Conservation (phyloP, 169 alveolate species). For the Plasmodium gallinaceum region DNA sequence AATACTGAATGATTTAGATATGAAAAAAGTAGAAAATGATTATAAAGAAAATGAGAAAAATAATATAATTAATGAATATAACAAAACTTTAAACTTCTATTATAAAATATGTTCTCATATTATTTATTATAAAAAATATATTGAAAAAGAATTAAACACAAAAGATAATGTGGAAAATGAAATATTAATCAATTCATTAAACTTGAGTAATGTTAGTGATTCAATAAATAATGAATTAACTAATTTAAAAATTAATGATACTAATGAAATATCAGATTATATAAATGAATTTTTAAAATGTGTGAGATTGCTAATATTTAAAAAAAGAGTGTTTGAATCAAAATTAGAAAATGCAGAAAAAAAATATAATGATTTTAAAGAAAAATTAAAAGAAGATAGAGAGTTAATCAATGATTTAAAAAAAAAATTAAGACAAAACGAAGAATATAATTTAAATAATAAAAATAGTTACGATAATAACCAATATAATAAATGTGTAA, state of each 20-base stretch:
- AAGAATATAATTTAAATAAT: slow-evolving; percentile 13
- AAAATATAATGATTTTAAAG: slow-evolving; percentile 54
- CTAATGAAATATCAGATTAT: slow-evolving; percentile 37
- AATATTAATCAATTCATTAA: not conserved
- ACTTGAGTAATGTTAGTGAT: slow-evolving; percentile 1
- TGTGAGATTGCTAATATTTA: slow-evolving; percentile 39
- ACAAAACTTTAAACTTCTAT: slow-evolving; percentile 30
- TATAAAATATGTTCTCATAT: slow-evolving; percentile 61
- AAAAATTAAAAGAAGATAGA: slow-evolving; percentile 59
- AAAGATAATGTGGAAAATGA: not conserved
- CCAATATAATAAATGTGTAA: not conserved
- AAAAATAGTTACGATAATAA: not conserved
- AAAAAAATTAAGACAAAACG: slow-evolving; percentile 61
- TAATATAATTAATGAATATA: slow-evolving; percentile 32
- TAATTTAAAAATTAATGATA: slow-evolving; percentile 20
- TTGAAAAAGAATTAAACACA: slow-evolving; percentile 38
- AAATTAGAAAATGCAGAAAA: slow-evolving; percentile 59
- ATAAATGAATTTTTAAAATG: slow-evolving; percentile 56
- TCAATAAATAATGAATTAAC: not conserved
- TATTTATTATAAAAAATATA: slow-evolving; percentile 45
- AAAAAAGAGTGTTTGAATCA: slow-evolving; percentile 51
- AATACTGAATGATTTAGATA: slow-evolving; percentile 32
- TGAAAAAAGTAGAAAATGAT: slow-evolving; percentile 11
- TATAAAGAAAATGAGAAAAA: slow-evolving; percentile 41
- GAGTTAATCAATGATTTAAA: slow-evolving; percentile 63